Evolutionary conservation across 2,329 filamentous ascomycete genomes (phyloP).

Genomic region (Colletotrichum ledebouriae): DNA sequence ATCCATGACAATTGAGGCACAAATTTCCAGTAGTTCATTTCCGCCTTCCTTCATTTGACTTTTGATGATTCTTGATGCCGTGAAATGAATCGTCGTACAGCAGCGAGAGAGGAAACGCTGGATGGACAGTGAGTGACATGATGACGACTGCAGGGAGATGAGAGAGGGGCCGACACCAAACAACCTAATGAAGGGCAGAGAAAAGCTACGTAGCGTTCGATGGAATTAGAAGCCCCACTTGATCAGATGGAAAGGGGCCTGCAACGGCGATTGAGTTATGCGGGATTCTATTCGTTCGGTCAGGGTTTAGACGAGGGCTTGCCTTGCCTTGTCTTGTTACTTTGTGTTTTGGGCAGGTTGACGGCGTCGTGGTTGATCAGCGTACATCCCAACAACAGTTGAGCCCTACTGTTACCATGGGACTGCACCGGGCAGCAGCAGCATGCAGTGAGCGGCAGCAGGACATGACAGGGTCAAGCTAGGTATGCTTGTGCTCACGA

Average conservation of each 20-base stretch:
- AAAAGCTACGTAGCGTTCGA: constrained; percentile 27
- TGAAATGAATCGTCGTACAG: too few species aligned
- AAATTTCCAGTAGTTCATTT: too few species aligned
- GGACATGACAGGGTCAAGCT: not conserved
- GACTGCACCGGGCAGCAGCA: not conserved
- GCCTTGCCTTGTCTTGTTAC: constrained; percentile 3
- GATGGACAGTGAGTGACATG: not conserved
- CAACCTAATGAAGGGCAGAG: not conserved
- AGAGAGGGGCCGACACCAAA: constrained; percentile 27
- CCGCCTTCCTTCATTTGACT: too few species aligned
- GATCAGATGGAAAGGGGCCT: constrained; percentile 25
- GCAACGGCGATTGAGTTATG: constrained; percentile 35
- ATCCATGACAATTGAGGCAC: not conserved
- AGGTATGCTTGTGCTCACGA: too few species aligned
- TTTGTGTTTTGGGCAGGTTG: not conserved
- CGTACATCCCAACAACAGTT: not conserved
- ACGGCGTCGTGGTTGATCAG: not conserved
- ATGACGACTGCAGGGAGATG: constrained; percentile 32
- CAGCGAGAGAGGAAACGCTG: not conserved
- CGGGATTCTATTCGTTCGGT: constrained; percentile 4
- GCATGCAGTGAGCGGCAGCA: not conserved
- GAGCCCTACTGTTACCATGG: not conserved
- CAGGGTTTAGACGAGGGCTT: constrained; percentile 14
- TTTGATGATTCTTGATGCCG: too few species aligned
- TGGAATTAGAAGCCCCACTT: constrained; percentile 3